Conservation (phyloP, 2,329 filamentous ascomycete genomes). For the Dothistroma septosporum region DNA sequence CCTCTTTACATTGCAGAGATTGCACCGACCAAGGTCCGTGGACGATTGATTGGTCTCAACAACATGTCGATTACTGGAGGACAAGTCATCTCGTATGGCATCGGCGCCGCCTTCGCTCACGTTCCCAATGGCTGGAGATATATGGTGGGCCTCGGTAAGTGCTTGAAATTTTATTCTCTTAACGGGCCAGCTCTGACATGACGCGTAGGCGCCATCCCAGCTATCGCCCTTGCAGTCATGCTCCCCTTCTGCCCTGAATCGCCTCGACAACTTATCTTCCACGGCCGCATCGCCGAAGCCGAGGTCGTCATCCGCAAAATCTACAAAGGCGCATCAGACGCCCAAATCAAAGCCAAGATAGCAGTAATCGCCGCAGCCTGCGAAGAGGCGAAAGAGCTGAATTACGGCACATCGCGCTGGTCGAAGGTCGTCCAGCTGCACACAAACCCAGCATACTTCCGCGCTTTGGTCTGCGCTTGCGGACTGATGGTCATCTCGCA, state of each 20-base stretch:
- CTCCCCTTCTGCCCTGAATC: conserved; percentile 37
- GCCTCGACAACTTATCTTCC: conserved; percentile 39
- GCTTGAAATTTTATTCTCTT: not conserved
- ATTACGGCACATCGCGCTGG: conserved; percentile 30
- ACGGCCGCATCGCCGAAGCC: conserved; percentile 34
- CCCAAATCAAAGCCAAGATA: conserved; percentile 26
- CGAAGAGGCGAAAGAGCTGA: conserved; percentile 31
- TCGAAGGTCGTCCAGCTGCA: conserved; percentile 33
- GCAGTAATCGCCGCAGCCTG: conserved; percentile 29
- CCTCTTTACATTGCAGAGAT: conserved; percentile 49
- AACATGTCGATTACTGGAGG: conserved; percentile 34
- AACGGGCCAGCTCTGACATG: not conserved
- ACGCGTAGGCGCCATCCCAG: conserved; percentile 29
- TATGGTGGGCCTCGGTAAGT: conserved; percentile 34
- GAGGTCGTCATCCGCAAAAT: conserved; percentile 36
- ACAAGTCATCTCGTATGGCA: conserved; percentile 35
- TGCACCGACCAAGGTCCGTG: conserved; percentile 45
- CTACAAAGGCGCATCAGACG: conserved; percentile 28
- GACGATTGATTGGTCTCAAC: conserved; percentile 39
- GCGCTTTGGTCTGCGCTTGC: conserved; percentile 39
- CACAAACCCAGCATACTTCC: conserved; percentile 37
- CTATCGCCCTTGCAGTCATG: conserved; percentile 35
- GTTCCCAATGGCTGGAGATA: conserved; percentile 31
- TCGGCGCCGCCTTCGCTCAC: conserved; percentile 36
- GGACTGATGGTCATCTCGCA: conserved; percentile 40